Base-by-base conservation (phyloP, 2,329 filamentous ascomycete species). In the Colletotrichum spinosum region DNA sequence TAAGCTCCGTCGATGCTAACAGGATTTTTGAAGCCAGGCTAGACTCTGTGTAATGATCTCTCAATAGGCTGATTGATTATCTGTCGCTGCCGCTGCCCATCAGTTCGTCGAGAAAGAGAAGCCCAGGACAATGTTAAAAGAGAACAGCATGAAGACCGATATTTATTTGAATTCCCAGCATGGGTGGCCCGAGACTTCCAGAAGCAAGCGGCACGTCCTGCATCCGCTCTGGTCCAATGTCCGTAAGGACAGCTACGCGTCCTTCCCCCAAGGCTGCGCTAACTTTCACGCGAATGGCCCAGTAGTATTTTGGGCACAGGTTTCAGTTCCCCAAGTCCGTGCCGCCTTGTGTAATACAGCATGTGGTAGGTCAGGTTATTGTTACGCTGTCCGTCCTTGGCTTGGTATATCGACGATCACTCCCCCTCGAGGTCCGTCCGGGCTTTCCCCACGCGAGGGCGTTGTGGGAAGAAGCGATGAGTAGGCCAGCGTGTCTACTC, bases 381-480 rank as follows among this genome's bases (percentile, higher is more conserved):
- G 39, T 13, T 17, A 41, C 25, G 25, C 9, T 54, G 53, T 64
- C 59, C 53, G 53, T 53, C 45, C 39, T 13, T 61, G 48, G 33
- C n/a, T 17, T 55, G 59, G 53, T n/a, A 34, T 58, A 33, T 12
- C 37, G 60, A 51, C 44, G 60, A 50, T 52, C 4, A 4, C 25
- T 4, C 25, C 25, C 54, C 58, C 42, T 44, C 54, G 64, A 39
- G 58, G 54, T 65, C 64, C 60, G 64, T 25, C 50, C 64, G 64
- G 57, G 60, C 35, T 67, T 67, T 65, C 60, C 64, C 64, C 64
- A 67, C 60, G 50, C 60, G 39, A 66, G 52, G 52, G 25, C 41
- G 48, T 35, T 51, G 52, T 39, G 37, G 12, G 49, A 49, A 53
- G 42, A 66, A 52, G 37, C 42, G 59, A 66, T 44, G 59, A 53